These are phyloP conservation scores for Skeletonema tropicum DNA, from an alignment of 108 stramenopile species.

Conservation along the genomic window DNA sequence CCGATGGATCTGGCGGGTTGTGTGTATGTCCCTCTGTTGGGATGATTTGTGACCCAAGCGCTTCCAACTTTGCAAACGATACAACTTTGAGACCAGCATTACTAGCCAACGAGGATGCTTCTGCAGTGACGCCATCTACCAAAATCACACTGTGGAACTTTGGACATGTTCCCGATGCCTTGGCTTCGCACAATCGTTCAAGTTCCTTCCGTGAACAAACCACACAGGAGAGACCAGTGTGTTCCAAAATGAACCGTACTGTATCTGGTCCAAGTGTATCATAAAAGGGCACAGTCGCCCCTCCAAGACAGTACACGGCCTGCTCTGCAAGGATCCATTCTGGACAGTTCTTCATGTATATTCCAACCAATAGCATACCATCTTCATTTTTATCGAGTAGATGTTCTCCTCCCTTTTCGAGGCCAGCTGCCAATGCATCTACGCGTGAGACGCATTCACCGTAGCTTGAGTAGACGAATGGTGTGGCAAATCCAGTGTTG, in stretches of 20 bases:
- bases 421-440: conserved; percentile 78
- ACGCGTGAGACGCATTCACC: conserved; percentile 78
- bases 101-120: conserved; percentile 58
- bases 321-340: conserved; percentile 96
- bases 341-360: conserved; percentile 94
- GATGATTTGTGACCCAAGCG: conserved; percentile 73
- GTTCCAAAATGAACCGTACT: conserved; percentile 84
- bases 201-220: conserved; percentile 82
- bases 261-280: conserved; percentile 94
- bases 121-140: conserved; percentile 74
- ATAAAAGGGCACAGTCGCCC: conserved; percentile 92
- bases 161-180: conserved; percentile 57
- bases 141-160: conserved; percentile 60
- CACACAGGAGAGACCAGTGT: conserved; percentile 81
- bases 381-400: conserved; percentile 70
- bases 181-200: conserved; percentile 69
- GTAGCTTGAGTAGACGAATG: conserved; percentile 82
- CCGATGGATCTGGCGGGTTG: conserved; percentile 66
- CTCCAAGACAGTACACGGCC: conserved; percentile 77
- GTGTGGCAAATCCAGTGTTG: conserved; percentile 82
- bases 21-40: conserved; percentile 58
- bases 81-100: conserved; percentile 64
- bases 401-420: conserved; percentile 57
- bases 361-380: conserved; percentile 70
- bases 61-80: conserved; percentile 84